Evolutionary conservation across 768 basidiomycete genomes (phyloP), one percentile per base, ranked within the genome.

Genomic region (Lactarius hatsudake): DNA sequence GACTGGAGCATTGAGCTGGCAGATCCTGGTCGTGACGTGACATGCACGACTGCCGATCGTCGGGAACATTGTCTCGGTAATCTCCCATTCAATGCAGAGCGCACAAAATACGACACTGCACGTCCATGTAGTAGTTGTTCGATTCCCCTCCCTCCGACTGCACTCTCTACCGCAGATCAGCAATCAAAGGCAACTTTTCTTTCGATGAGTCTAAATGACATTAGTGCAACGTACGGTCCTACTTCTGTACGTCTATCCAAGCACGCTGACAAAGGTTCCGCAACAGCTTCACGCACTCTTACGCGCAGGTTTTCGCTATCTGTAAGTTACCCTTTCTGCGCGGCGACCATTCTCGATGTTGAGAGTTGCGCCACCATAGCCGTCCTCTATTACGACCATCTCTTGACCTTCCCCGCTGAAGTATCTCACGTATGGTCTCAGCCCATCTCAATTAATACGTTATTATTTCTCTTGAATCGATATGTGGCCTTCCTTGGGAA

Each of bases 381-480:
- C 18, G 32, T 77, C 0, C 61, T 77, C 36, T 72, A 73, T 53
- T 78, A 77, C 68, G 76, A 78, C 72, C 72, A 72, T 61, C 5
- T 73, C 36, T 56, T 77, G 59, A 78, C 77, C 6, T 68, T 77
- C 28, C 66, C 70, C n/a, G 72, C 72, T 23, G 84, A 85, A 69
- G 71, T 83, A 43, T 71, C 75, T 18, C 77, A 78, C 60, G 71
- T 86, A 6, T 86, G 85, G 85, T 73, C 74, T 61, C 75, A 77
- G 55, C 78, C 78, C 1, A 79, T 78, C 62, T 76, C 74, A 1
- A 59, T 69, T 10, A 79, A 81, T 61, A 76, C 81, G 2, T 77
- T 78, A 38, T 77, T 80, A 71, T 86, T 86, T 73, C 80, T 82
- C 59, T 57, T 82, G 40, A 83, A 84, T 67, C 81, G 84, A 6